Evolutionary conservation across 148 eudicot species (phyloP).

Genomic region (Rhododendron henanense): DNA sequence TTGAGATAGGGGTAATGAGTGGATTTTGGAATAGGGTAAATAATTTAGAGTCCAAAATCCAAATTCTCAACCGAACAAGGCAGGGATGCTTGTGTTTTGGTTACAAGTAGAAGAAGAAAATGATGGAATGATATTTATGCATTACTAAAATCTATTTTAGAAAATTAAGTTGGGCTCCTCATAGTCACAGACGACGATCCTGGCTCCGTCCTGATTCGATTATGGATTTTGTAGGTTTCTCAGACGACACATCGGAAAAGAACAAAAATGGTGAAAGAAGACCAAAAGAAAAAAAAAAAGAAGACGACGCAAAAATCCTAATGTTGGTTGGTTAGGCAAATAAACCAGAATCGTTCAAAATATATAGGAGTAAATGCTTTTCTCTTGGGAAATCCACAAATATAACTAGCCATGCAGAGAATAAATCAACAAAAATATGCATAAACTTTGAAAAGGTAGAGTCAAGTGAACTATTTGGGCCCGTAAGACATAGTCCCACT

Average conservation of each 20-base stretch:
- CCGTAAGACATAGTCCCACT: background rate
- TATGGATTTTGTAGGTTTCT: background rate
- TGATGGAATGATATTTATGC: no score
- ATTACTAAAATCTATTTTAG: no score
- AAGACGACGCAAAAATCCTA: no score
- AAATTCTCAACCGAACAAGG: no score
- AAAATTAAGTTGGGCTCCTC: no score
- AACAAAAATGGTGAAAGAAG: background rate
- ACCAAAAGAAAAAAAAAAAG: no score
- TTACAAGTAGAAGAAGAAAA: no score
- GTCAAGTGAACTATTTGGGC: background rate
- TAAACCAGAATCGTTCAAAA: background rate
- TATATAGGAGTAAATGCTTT: background rate
- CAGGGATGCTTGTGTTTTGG: no score
- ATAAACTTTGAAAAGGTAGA: background rate
- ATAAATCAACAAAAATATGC: background rate
- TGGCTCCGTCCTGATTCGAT: background rate
- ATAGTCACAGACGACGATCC: no score
- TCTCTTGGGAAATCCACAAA: background rate
- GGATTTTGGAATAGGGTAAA: no score
- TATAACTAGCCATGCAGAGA: background rate
- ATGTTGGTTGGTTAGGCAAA: background rate
- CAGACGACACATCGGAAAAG: background rate
- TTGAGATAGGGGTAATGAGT: no score
- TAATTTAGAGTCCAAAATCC: no score